A percentile compares a stretch with the other conserved stretches of the same genome.
Conservation (phyloP, 768 basidiomycete genomes). For the Suillus occidentalis region DNA sequence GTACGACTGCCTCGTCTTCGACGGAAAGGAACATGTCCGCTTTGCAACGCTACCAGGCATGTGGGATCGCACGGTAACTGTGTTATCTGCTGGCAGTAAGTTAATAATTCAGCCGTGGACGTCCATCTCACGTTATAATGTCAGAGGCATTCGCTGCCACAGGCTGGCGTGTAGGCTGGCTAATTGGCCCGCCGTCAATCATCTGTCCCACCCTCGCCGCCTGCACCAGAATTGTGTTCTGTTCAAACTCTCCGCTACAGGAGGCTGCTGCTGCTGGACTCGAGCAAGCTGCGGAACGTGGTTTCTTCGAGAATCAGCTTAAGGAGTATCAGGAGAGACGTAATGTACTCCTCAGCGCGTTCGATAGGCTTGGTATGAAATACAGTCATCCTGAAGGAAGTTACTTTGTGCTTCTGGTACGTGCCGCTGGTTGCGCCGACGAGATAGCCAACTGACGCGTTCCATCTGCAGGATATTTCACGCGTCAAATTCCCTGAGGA, state of each 20-base stretch:
- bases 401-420: slow-evolving; percentile 86
- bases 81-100: slow-evolving; percentile 93
- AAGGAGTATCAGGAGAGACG: slow-evolving; percentile 81
- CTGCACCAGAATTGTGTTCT: slow-evolving; percentile 92
- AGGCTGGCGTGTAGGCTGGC: slow-evolving; percentile 97
- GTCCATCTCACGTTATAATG: slow-evolving; percentile 1
- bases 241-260: slow-evolving; percentile 91
- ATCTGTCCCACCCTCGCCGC: slow-evolving; percentile 87
- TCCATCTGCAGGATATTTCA: slow-evolving; percentile 63
- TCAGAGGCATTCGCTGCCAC: slow-evolving; percentile 95
- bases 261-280: slow-evolving; percentile 91
- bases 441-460: no score
- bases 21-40: slow-evolving; percentile 84
- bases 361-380: slow-evolving; percentile 79
- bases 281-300: slow-evolving; percentile 68
- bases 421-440: slow-evolving; percentile 19
- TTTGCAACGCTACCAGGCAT: slow-evolving; percentile 95
- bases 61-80: slow-evolving; percentile 98
- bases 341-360: slow-evolving; percentile 68
- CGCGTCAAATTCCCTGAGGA: slow-evolving; percentile 76
- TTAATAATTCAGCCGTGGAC: slow-evolving; percentile 6
- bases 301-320: slow-evolving; percentile 78
- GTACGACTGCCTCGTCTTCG: slow-evolving; percentile 94
- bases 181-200: slow-evolving; percentile 82
- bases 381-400: slow-evolving; percentile 89